Percentiles rank a stretch among this genome's conserved stretches.
Evolutionary conservation across 176 grass and related monocot species (phyloP).

Genomic region (Saccharum officinarum): DNA sequence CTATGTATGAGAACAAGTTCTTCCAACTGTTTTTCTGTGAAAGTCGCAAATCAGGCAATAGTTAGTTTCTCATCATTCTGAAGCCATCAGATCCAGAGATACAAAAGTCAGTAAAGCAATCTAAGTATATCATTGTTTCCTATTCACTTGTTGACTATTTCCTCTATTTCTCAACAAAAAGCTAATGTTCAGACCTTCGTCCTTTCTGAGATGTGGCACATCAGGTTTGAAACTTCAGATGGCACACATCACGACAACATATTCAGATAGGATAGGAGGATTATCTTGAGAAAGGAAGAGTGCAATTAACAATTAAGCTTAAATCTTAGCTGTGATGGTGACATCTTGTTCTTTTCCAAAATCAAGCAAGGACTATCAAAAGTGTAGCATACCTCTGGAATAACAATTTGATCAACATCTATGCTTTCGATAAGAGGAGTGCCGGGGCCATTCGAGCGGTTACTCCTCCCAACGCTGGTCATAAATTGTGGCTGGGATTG

Average conservation of each 20-base stretch:
- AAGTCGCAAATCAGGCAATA: conserved; percentile 23
- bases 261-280: conserved; percentile 10
- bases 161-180: conserved; percentile 4
- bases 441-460: conserved; percentile 52
- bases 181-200: background rate
- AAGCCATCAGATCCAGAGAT: background rate
- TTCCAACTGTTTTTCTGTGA: conserved; percentile 92
- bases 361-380: conserved; percentile 2
- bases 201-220: background rate
- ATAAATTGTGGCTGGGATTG: conserved; percentile 75
- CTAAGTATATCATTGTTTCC: background rate
- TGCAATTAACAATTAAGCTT: background rate
- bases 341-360: conserved; percentile 2
- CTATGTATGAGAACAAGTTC: conserved; percentile 87
- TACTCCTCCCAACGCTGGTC: conserved; percentile 41
- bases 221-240: background rate
- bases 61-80: conserved; percentile 21
- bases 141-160: background rate
- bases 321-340: background rate
- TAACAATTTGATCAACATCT: conserved; percentile 83
- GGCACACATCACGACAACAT: background rate
- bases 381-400: conserved; percentile 70
- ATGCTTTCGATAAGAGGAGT: conserved; percentile 79
- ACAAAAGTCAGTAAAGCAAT: background rate
- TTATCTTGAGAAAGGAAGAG: conserved; percentile 18